A percentile compares a stretch with the other conserved stretches of the same genome.
Conservation (phyloP, 2,329 filamentous ascomycete genomes). For the Seiridium cupressi region DNA sequence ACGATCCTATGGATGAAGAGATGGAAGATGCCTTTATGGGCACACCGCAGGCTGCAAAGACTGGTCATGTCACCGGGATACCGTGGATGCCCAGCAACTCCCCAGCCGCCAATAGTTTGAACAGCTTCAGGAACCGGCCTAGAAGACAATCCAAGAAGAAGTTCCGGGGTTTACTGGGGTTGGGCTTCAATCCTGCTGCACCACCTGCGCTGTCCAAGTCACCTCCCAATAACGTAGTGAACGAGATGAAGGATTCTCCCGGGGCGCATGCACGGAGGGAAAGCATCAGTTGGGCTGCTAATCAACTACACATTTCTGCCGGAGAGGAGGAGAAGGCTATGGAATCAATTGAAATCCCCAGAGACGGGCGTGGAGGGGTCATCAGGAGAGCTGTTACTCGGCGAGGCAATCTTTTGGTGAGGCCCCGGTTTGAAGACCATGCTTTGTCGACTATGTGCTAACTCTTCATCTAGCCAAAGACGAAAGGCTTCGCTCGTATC, state of each 20-base stretch:
- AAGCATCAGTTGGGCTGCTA: slow-evolving; percentile 86
- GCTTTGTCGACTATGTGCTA: slow-evolving; percentile 23
- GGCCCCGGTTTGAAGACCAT: slow-evolving; percentile 25
- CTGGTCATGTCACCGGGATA: slow-evolving; percentile 35
- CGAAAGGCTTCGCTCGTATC: slow-evolving; percentile 92
- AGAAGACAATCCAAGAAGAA: slow-evolving; percentile 63
- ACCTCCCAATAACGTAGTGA: slow-evolving; percentile 55
- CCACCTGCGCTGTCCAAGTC: slow-evolving; percentile 62
- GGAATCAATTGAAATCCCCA: slow-evolving; percentile 42
- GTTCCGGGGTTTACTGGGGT: slow-evolving; percentile 42
- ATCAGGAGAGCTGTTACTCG: slow-evolving; percentile 81
- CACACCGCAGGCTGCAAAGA: slow-evolving; percentile 75
- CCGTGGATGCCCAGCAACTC: slow-evolving; percentile 67
- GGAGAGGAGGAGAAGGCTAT: slow-evolving; percentile 72
- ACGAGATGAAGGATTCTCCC: slow-evolving; percentile 33
- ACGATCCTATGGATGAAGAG: slow-evolving; percentile 69
- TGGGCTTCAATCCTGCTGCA: slow-evolving; percentile 47
- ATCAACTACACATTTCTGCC: slow-evolving; percentile 80
- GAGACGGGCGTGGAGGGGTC: slow-evolving; percentile 68
- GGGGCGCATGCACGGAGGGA: slow-evolving; percentile 66
- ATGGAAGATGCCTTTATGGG: slow-evolving; percentile 79
- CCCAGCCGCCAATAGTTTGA: slow-evolving; percentile 70
- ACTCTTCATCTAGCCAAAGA: slow-evolving; percentile 70
- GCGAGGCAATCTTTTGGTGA: slow-evolving; percentile 82
- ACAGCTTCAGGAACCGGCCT: slow-evolving; percentile 78